Conservation (phyloP, 1,139 yeast species). For the Taphrina communis region DNA sequence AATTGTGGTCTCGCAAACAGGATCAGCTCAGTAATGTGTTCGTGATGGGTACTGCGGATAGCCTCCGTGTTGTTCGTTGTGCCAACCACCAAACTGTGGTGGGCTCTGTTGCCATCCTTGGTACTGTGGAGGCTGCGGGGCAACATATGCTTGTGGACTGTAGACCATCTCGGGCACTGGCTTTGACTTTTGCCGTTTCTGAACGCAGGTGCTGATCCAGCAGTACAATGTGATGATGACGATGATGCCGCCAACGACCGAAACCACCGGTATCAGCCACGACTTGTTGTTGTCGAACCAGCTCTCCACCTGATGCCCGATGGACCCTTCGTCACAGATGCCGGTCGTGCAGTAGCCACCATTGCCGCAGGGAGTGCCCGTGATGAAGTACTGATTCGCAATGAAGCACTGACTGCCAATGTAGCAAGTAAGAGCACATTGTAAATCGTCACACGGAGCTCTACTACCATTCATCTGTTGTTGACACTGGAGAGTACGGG, state of each 20-base stretch:
- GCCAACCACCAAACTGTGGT: conserved; percentile 1
- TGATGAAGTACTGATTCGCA: conserved; percentile 52
- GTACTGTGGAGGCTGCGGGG: conserved; percentile 10
- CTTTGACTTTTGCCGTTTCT: conserved; percentile 7
- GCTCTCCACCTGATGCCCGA: conserved; percentile 20
- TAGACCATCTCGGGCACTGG: conserved; percentile 37
- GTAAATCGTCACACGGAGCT: conserved; percentile 50
- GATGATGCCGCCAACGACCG: conserved; percentile 48
- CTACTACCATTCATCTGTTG: conserved; percentile 34
- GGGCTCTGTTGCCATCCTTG: conserved; percentile 8
- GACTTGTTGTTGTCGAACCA: conserved; percentile 48
- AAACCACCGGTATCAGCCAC: conserved; percentile 48
- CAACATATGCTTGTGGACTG: conserved; percentile 19
- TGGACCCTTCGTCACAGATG: conserved; percentile 49
- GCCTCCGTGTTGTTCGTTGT: not conserved
- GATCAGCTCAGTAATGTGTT: conserved; percentile 2
- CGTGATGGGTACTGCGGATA: conserved; percentile 19
- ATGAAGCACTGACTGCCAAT: conserved; percentile 50
- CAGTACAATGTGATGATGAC: conserved; percentile 41
- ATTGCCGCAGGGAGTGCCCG: conserved; percentile 53
- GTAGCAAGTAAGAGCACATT: conserved; percentile 51
- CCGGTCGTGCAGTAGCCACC: conserved; percentile 52
- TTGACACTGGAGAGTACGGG: conserved; percentile 51
- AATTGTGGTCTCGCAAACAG: too few relatives aligned
- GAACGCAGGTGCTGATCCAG: conserved; percentile 15